phyloP scores from a whole-genome alignment of 495 filamentous ascomycete genomes.

The Paragyromitra xinjiangensis region DNA sequence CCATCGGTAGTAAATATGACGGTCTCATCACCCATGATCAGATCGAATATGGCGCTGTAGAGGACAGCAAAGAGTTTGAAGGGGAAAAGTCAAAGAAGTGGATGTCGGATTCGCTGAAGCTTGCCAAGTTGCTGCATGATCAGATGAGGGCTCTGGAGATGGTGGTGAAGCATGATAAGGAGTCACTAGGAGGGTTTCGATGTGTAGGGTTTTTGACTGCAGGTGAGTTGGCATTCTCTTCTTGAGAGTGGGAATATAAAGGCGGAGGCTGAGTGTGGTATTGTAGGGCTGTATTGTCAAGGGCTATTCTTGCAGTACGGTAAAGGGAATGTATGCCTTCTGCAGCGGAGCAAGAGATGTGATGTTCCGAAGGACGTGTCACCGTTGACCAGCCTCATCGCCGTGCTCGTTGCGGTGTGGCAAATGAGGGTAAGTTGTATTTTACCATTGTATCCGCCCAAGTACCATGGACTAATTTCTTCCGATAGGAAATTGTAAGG shows the following conservation, averaged over 20 bases:
- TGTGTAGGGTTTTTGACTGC: constrained; percentile 30
- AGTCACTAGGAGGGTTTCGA: constrained; percentile 13
- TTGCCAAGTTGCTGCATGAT: constrained; percentile 25
- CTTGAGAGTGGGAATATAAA: neutral
- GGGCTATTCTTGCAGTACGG: constrained; percentile 16
- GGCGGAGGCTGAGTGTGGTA: neutral
- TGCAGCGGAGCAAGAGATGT: neutral
- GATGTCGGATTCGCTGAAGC: constrained; percentile 34
- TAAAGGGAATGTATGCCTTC: constrained; percentile 10
- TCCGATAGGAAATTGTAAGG: constrained; percentile 6
- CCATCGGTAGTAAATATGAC: constrained; percentile 28
- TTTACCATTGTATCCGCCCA: neutral
- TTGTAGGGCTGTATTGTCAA: neutral
- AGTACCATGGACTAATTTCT: neutral
- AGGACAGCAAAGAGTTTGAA: constrained; percentile 27
- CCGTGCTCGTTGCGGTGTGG: constrained; percentile 20
- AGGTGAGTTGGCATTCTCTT: neutral
- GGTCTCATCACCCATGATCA: constrained; percentile 25
- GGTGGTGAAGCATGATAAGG: constrained; percentile 8
- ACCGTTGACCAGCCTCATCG: constrained; percentile 1
- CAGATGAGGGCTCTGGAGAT: constrained; percentile 20
- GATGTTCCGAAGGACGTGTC: constrained; percentile 1
- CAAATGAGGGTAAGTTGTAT: constrained; percentile 18
- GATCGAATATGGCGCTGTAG: constrained; percentile 31
- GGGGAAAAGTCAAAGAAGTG: constrained; percentile 31